Evolutionary conservation across 2,329 filamentous ascomycete genomes (phyloP), one percentile per base, ranked within the genome.

Genomic region (Paraphaeosphaeria sporulosa): DNA sequence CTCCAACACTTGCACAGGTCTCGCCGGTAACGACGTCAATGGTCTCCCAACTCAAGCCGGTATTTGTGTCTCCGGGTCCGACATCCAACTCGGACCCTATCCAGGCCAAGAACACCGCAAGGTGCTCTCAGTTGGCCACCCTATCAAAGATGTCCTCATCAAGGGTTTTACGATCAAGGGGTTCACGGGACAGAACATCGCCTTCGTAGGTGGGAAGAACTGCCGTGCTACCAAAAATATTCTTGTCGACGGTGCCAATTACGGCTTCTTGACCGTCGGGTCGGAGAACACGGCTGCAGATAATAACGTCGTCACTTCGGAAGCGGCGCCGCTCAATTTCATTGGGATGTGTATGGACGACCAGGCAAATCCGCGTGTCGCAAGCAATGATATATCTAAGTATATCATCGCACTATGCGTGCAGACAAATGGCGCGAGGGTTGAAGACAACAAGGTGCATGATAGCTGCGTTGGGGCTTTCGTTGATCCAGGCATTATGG

Each of bases 321-420:
- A 34, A 34, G 32, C 42, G 13, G 25, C 52, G 34, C 17, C 19
- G 5, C 12, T 56, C 15, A 38, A 46, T 17, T 55, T 62, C 30
- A 64, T 66, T 12, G 62, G 52, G 3, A 56, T 64, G 58, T 62
- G 60, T 44, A 66, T 66, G 64, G 64, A 66, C 25, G 64, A 66
- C 27, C n/a, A 54, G n/a, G 54, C 49, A 34, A 38, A 51, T 3
- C 59, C 64, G 0, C 34, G 53, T 6, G 61, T 62, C 59, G 58
- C 47, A 1, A 30, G 58, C 23, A 66, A 66, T 27, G 23, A 60
- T 15, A 55, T 64, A 42, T 64, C 61, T 5, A 55, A 57, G 13
- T 64, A 64, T 56, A 58, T 42, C 44, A 66, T 66, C 21, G 61
- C 59, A 13, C 55, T 62, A 1, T 62, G 61, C 21, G 62, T 59